These are phyloP conservation scores for Zizania palustris DNA, from an alignment of 202 grass and related monocot species.

Conservation along the genomic window DNA sequence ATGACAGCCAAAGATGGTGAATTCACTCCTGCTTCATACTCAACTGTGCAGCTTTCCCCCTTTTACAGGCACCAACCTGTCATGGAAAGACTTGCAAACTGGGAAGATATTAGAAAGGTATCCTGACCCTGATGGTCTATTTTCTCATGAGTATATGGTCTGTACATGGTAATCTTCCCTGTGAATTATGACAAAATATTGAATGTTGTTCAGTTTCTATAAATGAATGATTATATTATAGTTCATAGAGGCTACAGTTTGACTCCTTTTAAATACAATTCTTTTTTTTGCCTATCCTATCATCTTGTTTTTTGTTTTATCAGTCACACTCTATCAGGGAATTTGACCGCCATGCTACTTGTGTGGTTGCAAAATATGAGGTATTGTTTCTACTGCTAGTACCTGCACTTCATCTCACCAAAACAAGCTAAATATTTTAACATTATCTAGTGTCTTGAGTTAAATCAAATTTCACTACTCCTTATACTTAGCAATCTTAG, in stretches of 20 bases:
- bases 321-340: conserved; percentile 83
- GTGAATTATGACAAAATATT: background rate
- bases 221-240: background rate
- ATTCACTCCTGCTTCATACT: background rate
- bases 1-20: background rate
- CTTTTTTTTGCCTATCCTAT: conserved; percentile 1
- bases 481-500: background rate
- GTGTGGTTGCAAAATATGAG: conserved; percentile 88
- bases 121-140: background rate
- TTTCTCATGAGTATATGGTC: conserved; percentile 18
- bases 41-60: background rate
- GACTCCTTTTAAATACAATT: conserved; percentile 6
- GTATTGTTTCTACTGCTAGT: conserved; percentile 51
- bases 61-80: conserved; percentile 72
- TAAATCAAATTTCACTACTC: conserved; percentile 1
- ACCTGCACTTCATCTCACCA: background rate
- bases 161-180: background rate
- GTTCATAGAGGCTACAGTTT: background rate
- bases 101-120: conserved; percentile 86
- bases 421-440: conserved; percentile 14
- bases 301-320: conserved; percentile 26
- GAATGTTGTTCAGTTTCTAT: conserved; percentile 8
- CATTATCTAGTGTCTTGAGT: background rate
- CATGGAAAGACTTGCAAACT: conserved; percentile 84
- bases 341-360: conserved; percentile 91